Conservation (phyloP, 495 filamentous ascomycete genomes). For the Amniculicola lignicola region DNA sequence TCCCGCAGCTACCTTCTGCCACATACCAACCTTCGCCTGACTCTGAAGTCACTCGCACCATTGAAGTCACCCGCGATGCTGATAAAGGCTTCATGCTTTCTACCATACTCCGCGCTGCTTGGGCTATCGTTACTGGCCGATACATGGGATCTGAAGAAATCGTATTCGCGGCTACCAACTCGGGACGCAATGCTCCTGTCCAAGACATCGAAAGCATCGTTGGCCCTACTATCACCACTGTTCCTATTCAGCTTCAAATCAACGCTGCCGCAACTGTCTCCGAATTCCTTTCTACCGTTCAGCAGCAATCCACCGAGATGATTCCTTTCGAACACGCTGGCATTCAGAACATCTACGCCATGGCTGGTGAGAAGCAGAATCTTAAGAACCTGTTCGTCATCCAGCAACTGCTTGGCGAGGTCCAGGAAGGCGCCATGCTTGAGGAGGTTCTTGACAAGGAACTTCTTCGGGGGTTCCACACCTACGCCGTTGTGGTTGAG, state of each 20-base stretch:
- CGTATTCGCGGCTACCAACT: conserved; percentile 22
- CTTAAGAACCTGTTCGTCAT: conserved; percentile 26
- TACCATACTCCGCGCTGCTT: conserved; percentile 39
- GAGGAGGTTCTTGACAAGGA: conserved; percentile 27
- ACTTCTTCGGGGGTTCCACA: conserved; percentile 22
- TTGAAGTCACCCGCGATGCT: conserved; percentile 3
- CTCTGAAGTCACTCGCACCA: conserved; percentile 12
- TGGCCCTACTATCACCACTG: conserved; percentile 25
- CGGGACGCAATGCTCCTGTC: conserved; percentile 18
- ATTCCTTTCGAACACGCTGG: conserved; percentile 49
- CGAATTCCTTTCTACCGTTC: conserved; percentile 31
- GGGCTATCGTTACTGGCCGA: conserved; percentile 37
- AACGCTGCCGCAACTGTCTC: neutral
- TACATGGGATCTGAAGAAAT: conserved; percentile 38
- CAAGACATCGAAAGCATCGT: conserved; percentile 19
- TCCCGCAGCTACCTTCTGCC: conserved; percentile 14
- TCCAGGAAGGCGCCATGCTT: conserved; percentile 3
- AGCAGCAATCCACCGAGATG: conserved; percentile 40
- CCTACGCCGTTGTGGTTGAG: conserved; percentile 20
- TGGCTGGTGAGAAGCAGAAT: conserved; percentile 13
- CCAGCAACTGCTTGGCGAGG: conserved; percentile 10
- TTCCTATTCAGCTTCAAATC: conserved; percentile 25
- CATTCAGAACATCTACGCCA: conserved; percentile 39
- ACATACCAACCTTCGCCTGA: conserved; percentile 16
- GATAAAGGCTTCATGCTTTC: conserved; percentile 16